Percentiles rank a stretch among this genome's conserved stretches.
Evolutionary conservation across 2,329 filamentous ascomycete genomes (phyloP).

Genomic region (Epichloe festucae): DNA sequence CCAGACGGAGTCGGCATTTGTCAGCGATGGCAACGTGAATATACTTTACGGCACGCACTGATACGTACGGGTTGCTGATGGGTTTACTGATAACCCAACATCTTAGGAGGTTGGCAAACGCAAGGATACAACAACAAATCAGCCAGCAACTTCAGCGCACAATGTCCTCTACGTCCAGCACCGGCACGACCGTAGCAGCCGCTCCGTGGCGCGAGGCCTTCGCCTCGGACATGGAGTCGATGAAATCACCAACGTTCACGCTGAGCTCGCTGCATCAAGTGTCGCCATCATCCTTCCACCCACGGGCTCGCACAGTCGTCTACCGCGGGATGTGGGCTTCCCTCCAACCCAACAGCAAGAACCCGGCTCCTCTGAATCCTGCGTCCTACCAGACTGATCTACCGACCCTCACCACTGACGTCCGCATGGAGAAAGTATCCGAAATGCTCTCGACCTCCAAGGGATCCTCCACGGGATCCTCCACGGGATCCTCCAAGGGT

Average conservation of each 20-base stretch:
- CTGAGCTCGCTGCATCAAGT: slow-evolving; percentile 36
- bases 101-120: not conserved
- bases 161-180: slow-evolving; percentile 12
- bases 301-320: slow-evolving; percentile 66
- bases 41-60: not conserved
- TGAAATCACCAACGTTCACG: slow-evolving; percentile 35
- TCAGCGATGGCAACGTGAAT: too few species aligned
- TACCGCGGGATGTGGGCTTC: slow-evolving; percentile 74
- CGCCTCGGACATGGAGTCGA: slow-evolving; percentile 34
- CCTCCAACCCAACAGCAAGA: slow-evolving; percentile 60
- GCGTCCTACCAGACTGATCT: slow-evolving; percentile 59
- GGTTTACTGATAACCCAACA: not conserved
- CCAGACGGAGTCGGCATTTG: not conserved
- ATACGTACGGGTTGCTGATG: not conserved
- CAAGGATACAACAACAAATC: slow-evolving; percentile 1
- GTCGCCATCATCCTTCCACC: slow-evolving; percentile 18
- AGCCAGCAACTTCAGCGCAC: slow-evolving; percentile 15
- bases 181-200: slow-evolving; percentile 10
- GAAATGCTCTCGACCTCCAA: slow-evolving; percentile 45
- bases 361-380: slow-evolving; percentile 60
- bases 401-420: slow-evolving; percentile 75
- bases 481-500: slow-evolving; percentile 39
- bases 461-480: not conserved
- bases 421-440: slow-evolving; percentile 68
- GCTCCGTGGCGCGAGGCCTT: slow-evolving; percentile 43